phyloP scores from a whole-genome alignment of 2,329 filamentous ascomycete species.

The Fusarium tupiense region DNA sequence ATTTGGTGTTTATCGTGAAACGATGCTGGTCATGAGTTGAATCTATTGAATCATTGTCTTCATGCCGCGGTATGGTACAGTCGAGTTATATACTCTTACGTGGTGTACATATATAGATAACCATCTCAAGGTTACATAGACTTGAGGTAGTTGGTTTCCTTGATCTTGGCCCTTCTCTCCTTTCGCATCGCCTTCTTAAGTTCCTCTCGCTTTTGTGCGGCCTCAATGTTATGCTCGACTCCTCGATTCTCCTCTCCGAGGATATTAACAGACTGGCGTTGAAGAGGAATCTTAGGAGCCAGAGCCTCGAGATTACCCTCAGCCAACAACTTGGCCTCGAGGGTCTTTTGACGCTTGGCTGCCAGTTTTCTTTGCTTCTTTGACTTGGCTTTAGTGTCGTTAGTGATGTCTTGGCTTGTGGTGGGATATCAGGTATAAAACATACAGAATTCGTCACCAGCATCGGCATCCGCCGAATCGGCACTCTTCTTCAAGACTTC shows the following conservation, averaged over 20 bases:
- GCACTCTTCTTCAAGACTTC: slow-evolving; percentile 66
- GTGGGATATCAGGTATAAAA: slow-evolving; percentile 34
- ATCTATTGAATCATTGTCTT: slow-evolving; percentile 8
- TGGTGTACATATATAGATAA: slow-evolving; percentile 42
- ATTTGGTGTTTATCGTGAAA: not conserved
- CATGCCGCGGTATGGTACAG: slow-evolving; percentile 42
- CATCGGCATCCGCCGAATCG: slow-evolving; percentile 61
- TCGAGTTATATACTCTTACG: slow-evolving; percentile 27
- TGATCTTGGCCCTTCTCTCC: slow-evolving; percentile 80
- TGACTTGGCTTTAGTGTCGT: slow-evolving; percentile 72
- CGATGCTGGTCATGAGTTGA: not conserved
- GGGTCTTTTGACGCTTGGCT: slow-evolving; percentile 67
- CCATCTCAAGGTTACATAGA: slow-evolving; percentile 66
- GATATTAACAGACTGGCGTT: slow-evolving; percentile 82
- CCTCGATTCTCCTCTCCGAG: slow-evolving; percentile 59
- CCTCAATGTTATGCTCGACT: slow-evolving; percentile 57
- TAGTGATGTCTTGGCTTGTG: slow-evolving; percentile 14
- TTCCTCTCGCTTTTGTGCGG: slow-evolving; percentile 64
- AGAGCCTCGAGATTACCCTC: slow-evolving; percentile 73
- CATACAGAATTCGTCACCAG: slow-evolving; percentile 84
- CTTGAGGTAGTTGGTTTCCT: slow-evolving; percentile 88
- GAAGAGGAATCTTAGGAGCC: slow-evolving; percentile 75
- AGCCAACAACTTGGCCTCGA: slow-evolving; percentile 69
- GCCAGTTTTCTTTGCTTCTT: slow-evolving; percentile 82
- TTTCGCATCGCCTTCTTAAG: slow-evolving; percentile 77